Evolutionary conservation across 495 filamentous ascomycete genomes (phyloP).

Genomic region (Chaetomium cochliodes): DNA sequence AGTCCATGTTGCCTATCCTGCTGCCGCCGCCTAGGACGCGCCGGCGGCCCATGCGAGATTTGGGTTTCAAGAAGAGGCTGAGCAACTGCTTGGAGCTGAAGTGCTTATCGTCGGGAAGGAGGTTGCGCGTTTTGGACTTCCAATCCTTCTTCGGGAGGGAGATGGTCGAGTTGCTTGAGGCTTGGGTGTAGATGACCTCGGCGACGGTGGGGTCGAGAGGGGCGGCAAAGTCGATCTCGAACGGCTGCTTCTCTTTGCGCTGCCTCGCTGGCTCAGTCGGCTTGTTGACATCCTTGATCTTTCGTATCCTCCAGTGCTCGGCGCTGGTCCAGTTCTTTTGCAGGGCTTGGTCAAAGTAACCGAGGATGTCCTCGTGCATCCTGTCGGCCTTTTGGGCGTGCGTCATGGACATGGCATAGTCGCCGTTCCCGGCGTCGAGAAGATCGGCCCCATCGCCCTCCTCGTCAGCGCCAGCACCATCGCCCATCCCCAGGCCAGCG

Average conservation of each 20-base stretch:
- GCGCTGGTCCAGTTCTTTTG: slow-evolving; percentile 98
- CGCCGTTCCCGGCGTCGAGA: slow-evolving; percentile 55
- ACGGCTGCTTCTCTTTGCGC: slow-evolving; percentile 92
- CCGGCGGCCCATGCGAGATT: slow-evolving; percentile 67
- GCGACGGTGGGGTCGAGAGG: slow-evolving; percentile 67
- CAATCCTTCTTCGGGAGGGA: slow-evolving; percentile 88
- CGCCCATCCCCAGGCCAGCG: slow-evolving; percentile 52
- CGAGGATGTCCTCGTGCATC: slow-evolving; percentile 86
- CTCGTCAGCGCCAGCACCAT: slow-evolving; percentile 52
- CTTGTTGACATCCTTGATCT: slow-evolving; percentile 81
- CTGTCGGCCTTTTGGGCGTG: slow-evolving; percentile 57
- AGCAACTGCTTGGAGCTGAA: slow-evolving; percentile 92
- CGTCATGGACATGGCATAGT: slow-evolving; percentile 71
- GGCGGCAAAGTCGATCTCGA: slow-evolving; percentile 85
- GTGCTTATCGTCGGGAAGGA: slow-evolving; percentile 96
- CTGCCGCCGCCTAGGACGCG: slow-evolving; percentile 30
- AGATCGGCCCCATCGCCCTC: slow-evolving; percentile 63
- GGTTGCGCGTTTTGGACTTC: slow-evolving; percentile 88
- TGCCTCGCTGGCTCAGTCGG: slow-evolving; percentile 54
- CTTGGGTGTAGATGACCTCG: slow-evolving; percentile 81
- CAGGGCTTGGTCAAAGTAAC: slow-evolving; percentile 93
- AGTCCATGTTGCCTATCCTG: slow-evolving; percentile 33
- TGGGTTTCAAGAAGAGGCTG: slow-evolving; percentile 90
- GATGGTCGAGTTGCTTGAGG: slow-evolving; percentile 76
- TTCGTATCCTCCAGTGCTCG: slow-evolving; percentile 95